Conservation (phyloP, 129 eudicot genomes). For the Kitagawia praeruptora region DNA sequence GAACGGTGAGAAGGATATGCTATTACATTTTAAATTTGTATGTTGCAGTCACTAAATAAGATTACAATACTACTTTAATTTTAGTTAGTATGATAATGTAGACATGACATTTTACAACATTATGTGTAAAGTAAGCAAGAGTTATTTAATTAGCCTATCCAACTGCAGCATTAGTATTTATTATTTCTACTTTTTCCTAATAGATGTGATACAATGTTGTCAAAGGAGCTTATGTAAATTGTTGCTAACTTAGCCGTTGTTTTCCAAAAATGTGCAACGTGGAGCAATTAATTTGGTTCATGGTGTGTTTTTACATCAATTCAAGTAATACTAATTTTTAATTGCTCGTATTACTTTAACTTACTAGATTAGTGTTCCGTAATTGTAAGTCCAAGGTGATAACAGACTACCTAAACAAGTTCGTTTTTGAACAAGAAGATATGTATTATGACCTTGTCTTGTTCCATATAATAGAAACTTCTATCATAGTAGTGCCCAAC, state of each 20-base stretch:
- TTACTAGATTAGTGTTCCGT: background rate
- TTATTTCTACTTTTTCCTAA: background rate
- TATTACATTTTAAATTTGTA: background rate
- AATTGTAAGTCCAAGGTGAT: background rate
- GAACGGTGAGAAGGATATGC: slow-evolving; percentile 33
- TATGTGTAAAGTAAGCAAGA: background rate
- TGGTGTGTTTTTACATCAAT: background rate
- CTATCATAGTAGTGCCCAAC: background rate
- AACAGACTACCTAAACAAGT: background rate
- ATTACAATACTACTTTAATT: background rate
- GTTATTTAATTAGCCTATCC: background rate
- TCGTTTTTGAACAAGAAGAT: background rate
- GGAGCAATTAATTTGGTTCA: background rate
- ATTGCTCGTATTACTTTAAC: too few species aligned
- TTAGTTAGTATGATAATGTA: background rate
- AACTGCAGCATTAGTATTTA: background rate
- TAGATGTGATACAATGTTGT: background rate
- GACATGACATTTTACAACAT: background rate
- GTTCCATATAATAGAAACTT: background rate
- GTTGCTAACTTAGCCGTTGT: background rate
- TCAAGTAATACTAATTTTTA: background rate
- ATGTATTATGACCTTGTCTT: background rate
- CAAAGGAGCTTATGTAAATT: background rate
- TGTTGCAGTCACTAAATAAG: background rate
- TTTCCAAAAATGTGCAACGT: background rate